These are phyloP conservation scores for Ramaria rubella DNA, from an alignment of 768 basidiomycete species.

Conservation along the genomic window DNA sequence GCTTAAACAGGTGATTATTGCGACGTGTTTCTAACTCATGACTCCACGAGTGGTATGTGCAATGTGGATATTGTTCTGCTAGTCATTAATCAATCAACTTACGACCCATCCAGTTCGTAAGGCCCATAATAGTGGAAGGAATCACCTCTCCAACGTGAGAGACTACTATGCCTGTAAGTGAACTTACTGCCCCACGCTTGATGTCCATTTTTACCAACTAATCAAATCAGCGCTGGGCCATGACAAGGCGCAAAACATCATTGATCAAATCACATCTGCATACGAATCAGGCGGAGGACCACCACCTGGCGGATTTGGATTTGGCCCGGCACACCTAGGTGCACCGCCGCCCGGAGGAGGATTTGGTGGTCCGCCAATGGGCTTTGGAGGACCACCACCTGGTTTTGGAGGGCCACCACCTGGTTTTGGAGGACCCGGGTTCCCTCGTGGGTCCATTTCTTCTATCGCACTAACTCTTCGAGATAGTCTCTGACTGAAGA, in stretches of 20 bases:
- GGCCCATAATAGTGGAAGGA: slow-evolving; percentile 96
- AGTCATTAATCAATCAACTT: slow-evolving; percentile 6
- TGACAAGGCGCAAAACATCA: slow-evolving; percentile 96
- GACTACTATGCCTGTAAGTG: slow-evolving; percentile 94
- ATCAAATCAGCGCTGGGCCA: slow-evolving; percentile 72
- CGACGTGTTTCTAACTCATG: slow-evolving; percentile 91
- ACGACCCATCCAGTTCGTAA: slow-evolving; percentile 65
- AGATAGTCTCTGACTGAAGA: slow-evolving; percentile 12
- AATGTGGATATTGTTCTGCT: neutral
- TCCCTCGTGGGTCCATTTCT: slow-evolving; percentile 5
- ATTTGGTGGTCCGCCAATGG: slow-evolving; percentile 34
- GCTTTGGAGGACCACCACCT: slow-evolving; percentile 39
- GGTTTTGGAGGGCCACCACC: slow-evolving; percentile 48
- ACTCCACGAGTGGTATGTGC: slow-evolving; percentile 77
- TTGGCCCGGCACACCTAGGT: slow-evolving; percentile 73
- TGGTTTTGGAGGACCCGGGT: slow-evolving; percentile 34
- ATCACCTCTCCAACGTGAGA: slow-evolving; percentile 92
- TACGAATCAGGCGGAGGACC: slow-evolving; percentile 85
- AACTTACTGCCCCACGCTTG: neutral
- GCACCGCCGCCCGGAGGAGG: slow-evolving; percentile 31
- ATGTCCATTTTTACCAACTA: neutral
- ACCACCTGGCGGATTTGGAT: slow-evolving; percentile 82
- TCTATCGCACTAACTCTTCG: neutral
- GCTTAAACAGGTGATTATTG: slow-evolving; percentile 55
- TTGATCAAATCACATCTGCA: slow-evolving; percentile 94